These are phyloP conservation scores for Arthrobotrys entomopaga DNA, from an alignment of 2,329 filamentous ascomycete genomes.

Conservation along the genomic window DNA sequence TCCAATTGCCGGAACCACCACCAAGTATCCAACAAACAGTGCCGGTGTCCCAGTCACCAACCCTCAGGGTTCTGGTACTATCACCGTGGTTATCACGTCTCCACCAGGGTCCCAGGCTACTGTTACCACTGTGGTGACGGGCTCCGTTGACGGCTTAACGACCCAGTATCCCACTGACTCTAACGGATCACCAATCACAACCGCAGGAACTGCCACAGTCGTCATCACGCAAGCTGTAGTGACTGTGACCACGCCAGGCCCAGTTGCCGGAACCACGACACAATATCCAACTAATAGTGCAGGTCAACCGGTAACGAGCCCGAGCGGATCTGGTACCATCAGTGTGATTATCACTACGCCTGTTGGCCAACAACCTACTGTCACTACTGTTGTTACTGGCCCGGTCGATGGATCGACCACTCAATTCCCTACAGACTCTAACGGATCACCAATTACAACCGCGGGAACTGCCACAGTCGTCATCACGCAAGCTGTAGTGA, in stretches of 20 bases:
- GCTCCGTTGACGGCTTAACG: not conserved
- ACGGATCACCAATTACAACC: no score
- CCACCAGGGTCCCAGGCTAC: no score
- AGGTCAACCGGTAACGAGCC: not conserved
- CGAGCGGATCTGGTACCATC: not conserved
- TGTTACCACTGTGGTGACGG: not conserved
- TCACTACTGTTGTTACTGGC: not conserved
- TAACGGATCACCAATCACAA: constrained; percentile 2
- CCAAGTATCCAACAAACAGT: no score
- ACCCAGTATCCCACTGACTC: not conserved
- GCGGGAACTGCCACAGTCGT: no score
- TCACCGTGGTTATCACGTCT: not conserved
- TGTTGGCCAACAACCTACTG: not conserved
- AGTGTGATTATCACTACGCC: constrained; percentile 1
- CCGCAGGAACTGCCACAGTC: not conserved
- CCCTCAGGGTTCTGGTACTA: not conserved
- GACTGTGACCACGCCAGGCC: constrained; percentile 1
- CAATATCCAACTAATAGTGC: constrained; percentile 13
- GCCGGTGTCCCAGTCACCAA: no score
- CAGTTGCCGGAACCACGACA: constrained; percentile 1
- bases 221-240: not conserved
- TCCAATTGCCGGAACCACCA: not conserved
- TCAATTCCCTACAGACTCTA: no score
- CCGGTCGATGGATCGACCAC: no score
- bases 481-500: no score